Percentiles rank a stretch among this genome's conserved stretches.
These are phyloP conservation scores for Suillus spraguei DNA, from an alignment of 768 basidiomycete species.

Conservation along the genomic window DNA sequence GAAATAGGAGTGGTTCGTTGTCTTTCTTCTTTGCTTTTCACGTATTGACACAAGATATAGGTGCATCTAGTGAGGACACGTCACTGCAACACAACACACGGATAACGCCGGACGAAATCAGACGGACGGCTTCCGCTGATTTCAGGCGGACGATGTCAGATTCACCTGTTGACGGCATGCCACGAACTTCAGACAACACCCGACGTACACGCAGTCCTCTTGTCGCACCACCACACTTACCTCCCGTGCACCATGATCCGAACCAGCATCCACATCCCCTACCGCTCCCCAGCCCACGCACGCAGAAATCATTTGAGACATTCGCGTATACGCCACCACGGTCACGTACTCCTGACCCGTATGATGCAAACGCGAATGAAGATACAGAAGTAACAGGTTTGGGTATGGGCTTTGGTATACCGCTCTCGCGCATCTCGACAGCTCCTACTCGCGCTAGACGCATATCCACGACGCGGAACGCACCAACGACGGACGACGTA, in stretches of 20 bases:
- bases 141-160: neutral
- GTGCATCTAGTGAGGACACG: conserved; percentile 12
- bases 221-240: neutral
- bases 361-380: conserved; percentile 36
- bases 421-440: conserved; percentile 55
- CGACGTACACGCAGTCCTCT: conserved; percentile 1
- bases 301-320: conserved; percentile 17
- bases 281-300: conserved; percentile 15
- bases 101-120: conserved; percentile 20
- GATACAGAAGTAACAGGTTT: conserved; percentile 32
- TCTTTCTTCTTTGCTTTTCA: neutral
- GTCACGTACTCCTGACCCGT: conserved; percentile 45
- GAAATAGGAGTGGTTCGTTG: conserved; percentile 23
- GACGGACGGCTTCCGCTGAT: neutral
- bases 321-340: conserved; percentile 33
- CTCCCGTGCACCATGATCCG: neutral
- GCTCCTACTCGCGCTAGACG: conserved; percentile 38
- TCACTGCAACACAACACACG: conserved; percentile 14
- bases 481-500: conserved; percentile 29
- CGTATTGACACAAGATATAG: conserved; percentile 16
- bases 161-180: neutral
- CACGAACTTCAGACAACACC: neutral
- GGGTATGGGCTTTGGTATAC: conserved; percentile 29
- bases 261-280: conserved; percentile 8
- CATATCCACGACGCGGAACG: conserved; percentile 21